Evolutionary conservation across 192 early-diverging fungal species (phyloP).

Genomic region (Backusella parvicylindrica): DNA sequence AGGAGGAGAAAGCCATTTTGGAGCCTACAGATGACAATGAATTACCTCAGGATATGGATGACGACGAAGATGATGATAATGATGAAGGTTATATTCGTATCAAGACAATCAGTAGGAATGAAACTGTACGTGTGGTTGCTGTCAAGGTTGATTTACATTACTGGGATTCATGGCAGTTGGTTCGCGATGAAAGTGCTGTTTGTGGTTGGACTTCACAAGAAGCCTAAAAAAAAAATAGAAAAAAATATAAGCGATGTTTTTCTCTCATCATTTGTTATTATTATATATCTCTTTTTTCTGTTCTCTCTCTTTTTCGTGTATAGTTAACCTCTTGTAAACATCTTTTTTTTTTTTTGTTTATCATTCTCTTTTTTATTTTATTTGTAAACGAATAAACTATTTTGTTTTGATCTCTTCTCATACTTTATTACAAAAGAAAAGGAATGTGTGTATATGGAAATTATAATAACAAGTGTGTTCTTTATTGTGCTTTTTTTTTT

Average conservation of each 20-base stretch:
- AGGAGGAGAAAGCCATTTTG: background rate
- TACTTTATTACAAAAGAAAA: background rate
- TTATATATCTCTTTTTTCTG: background rate
- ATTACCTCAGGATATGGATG: conserved; percentile 10
- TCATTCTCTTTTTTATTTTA: background rate
- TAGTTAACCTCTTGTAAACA: background rate
- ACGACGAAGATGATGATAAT: conserved; percentile 44
- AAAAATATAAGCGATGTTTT: background rate
- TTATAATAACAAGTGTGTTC: no score
- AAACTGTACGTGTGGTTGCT: conserved; percentile 63
- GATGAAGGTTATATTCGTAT: conserved; percentile 55
- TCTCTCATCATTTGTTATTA: background rate
- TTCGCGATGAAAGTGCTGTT: conserved; percentile 39
- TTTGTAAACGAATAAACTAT: background rate
- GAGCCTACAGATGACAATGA: conserved; percentile 7
- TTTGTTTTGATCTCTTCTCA: background rate
- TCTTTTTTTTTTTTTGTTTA: conserved; percentile 20
- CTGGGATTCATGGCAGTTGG: conserved; percentile 69
- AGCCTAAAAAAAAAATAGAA: background rate
- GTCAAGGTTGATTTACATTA: conserved; percentile 74
- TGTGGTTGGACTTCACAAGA: conserved; percentile 48
- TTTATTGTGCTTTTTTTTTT: no score
- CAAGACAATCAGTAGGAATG: conserved; percentile 53
- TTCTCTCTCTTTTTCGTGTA: background rate
- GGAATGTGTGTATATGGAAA: background rate